Conservation (phyloP, 169 alveolate species). For the Eimeria praecox region DNA sequence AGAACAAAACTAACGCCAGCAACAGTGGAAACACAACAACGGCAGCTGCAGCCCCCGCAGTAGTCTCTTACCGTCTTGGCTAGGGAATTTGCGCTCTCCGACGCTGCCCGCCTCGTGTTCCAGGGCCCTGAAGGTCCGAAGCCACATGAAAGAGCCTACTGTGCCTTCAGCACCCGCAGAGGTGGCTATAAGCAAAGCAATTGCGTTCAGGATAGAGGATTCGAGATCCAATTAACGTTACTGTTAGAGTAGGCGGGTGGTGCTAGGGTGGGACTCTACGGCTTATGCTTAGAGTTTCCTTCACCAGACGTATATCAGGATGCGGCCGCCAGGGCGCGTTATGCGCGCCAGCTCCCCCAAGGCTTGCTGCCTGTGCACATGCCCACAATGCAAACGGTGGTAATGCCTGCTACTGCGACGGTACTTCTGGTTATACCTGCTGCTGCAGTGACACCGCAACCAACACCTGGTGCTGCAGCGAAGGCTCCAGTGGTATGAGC, state of each 20-base stretch:
- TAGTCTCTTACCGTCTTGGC: constrained; percentile 90
- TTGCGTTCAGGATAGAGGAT: background rate
- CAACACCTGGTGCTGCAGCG: background rate
- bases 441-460: no score
- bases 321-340: constrained; percentile 90
- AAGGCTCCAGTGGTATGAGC: background rate
- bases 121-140: constrained; percentile 91
- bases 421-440: background rate
- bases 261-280: background rate
- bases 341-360: constrained; percentile 92
- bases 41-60: constrained; percentile 5
- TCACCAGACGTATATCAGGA: constrained; percentile 94
- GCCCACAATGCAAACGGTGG: background rate
- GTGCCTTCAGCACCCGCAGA: background rate
- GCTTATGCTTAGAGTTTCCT: background rate
- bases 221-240: background rate
- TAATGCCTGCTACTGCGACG: background rate
- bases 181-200: background rate
- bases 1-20: background rate
- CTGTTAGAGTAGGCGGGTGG: background rate
- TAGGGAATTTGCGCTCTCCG: constrained; percentile 92
- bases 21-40: background rate
- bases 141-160: background rate
- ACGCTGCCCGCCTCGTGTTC: constrained; percentile 84
- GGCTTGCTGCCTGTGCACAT: constrained; percentile 83